Conservation (phyloP, 2,329 filamentous ascomycete genomes). For the Acrocalymma vagum region DNA sequence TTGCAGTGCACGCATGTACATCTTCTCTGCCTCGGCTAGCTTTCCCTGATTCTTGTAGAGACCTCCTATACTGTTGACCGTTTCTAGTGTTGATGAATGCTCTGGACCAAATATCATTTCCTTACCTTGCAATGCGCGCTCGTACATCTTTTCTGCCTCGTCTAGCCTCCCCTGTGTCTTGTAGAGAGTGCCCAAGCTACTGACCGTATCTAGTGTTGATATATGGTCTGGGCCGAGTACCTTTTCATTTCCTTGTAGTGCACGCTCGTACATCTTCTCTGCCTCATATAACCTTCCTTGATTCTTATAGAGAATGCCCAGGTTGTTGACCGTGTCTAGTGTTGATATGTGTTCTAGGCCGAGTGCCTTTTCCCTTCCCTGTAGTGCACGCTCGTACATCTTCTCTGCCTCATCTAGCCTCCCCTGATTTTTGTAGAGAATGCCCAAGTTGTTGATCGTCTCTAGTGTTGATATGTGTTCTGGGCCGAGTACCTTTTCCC, state of each 20-base stretch:
- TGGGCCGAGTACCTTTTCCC: no score
- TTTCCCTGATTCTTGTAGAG: conserved; percentile 23
- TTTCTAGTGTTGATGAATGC: conserved; percentile 19
- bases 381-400: no score
- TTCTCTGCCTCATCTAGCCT: no score
- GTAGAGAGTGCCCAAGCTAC: conserved; percentile 22
- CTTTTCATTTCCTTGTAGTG: conserved; percentile 23
- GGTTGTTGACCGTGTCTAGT: conserved; percentile 18
- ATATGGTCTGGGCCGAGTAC: conserved; percentile 17
- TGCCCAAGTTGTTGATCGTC: conserved; percentile 19
- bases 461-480: conserved; percentile 20
- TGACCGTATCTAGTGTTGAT: conserved; percentile 21
- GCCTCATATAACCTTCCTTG: conserved; percentile 8
- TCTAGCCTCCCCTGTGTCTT: conserved; percentile 17
- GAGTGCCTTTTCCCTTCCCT: no score
- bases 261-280: conserved; percentile 20
- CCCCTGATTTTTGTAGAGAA: no score
- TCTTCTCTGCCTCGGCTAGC: no score
- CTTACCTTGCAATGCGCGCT: conserved; percentile 18
- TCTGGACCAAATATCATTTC: conserved; percentile 13
- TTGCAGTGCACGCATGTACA: conserved; percentile 4
- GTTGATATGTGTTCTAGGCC: no score
- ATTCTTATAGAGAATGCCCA: no score
- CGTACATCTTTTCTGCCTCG: conserved; percentile 23
- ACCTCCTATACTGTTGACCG: conserved; percentile 18